These are phyloP conservation scores for Teunomyces lycoperdinae DNA, from an alignment of 805 yeast species.

Conservation along the genomic window DNA sequence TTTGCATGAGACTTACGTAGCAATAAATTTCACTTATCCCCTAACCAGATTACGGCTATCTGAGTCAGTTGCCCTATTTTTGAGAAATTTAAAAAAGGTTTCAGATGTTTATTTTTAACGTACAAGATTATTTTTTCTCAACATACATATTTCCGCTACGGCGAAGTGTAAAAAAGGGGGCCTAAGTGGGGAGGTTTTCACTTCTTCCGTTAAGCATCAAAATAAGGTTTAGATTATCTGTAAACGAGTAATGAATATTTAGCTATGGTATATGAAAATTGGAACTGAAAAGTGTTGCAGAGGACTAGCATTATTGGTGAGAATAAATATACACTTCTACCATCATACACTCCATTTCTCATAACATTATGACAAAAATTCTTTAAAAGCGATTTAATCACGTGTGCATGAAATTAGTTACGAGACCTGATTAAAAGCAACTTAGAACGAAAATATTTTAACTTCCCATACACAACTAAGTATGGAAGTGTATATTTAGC, in stretches of 20 bases:
- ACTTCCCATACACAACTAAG: neutral
- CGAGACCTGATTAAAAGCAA: slow-evolving; percentile 1
- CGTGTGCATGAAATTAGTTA: slow-evolving; percentile 3
- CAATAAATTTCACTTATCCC: neutral
- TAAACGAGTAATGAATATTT: neutral
- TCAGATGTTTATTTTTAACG: slow-evolving; percentile 1
- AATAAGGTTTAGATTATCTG: neutral
- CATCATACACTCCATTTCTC: neutral
- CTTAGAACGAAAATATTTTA: slow-evolving; percentile 1
- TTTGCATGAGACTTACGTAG: neutral
- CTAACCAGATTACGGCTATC: neutral
- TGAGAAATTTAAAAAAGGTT: slow-evolving; percentile 1
- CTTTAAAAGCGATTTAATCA: neutral
- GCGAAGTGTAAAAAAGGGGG: slow-evolving; percentile 1
- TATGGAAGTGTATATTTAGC: neutral
- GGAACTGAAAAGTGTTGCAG: neutral
- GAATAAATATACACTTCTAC: neutral
- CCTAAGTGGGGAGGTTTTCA: neutral
- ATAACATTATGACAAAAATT: neutral
- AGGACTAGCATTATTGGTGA: neutral
- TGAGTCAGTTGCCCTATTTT: neutral
- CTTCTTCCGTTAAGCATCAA: neutral
- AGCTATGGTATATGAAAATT: neutral
- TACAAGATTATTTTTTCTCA: neutral
- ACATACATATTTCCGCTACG: neutral